Base-by-base conservation (phyloP, 2,329 filamentous ascomycete species). In the Ambrosiella xylebori region DNA sequence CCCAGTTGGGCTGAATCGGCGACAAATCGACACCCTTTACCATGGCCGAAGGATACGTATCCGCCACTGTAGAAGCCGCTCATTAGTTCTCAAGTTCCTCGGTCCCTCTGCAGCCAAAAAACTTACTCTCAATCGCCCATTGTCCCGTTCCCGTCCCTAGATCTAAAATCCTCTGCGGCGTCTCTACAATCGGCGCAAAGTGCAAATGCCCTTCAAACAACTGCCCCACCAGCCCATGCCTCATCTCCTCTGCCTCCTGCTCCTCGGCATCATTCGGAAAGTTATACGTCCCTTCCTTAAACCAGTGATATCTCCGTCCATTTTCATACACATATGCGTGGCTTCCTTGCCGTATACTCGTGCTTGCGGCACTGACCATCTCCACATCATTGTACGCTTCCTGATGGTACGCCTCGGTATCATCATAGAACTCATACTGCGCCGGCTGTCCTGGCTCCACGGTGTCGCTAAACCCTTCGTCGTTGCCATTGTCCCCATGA, bases 251-350 rank as follows among this genome's bases (percentile, higher is more conserved):
- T 41, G 77, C 69, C 62, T 80, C 77, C 64, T 80, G 77, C 66
- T 82, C 79, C 4, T 73, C 68, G 54, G 80, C 78, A 61, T 82
- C 79, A 58, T 81, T 82, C 35, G 79, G 79, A 54, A 81, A 79
- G 57, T 75, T 75, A 63, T 82, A 82, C 9, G 68, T 66, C 39
- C 71, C 71, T 45, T 70, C 66, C 54, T 69, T 68, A 62, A 70
- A 76, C 39, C 68, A 67, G 62, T 76, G 73, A 59, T 75, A 76
- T 15, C 65, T 57, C 44, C 65, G 39, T 13, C 61, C 61, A 52
- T 62, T 61, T 15, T 60, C 59, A 47, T 49, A 59, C 6, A 57
- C 57, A 52, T 62, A 61, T 4, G 56, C 61, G 39, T 60, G 58
- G 27, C 45, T 50, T 12, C 38, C 52, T n/a, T 54, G 51, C 17